These are phyloP conservation scores for Backusella sp. DNA, from an alignment of 192 early-diverging fungal species.

Conservation along the genomic window DNA sequence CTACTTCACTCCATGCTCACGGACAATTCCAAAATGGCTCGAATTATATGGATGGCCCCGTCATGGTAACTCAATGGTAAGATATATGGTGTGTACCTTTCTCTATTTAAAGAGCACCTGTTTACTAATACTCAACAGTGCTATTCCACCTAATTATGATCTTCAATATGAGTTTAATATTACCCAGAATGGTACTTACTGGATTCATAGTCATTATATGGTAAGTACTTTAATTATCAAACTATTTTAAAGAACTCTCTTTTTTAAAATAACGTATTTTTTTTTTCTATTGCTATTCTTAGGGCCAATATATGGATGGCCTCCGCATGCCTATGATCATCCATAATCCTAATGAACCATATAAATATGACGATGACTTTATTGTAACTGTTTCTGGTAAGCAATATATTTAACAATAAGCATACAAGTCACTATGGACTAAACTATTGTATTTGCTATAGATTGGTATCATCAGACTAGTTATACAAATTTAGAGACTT, in stretches of 20 bases:
- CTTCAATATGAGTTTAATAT: slow-evolving; percentile 70
- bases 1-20: slow-evolving; percentile 73
- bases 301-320: slow-evolving; percentile 79
- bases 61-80: slow-evolving; percentile 67
- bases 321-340: slow-evolving; percentile 71
- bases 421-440: background rate
- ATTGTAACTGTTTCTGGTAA: slow-evolving; percentile 61
- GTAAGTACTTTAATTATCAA: slow-evolving; percentile 15
- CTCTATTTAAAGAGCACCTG: background rate
- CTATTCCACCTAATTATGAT: slow-evolving; percentile 64
- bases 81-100: background rate
- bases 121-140: slow-evolving; percentile 20
- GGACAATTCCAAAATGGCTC: slow-evolving; percentile 79
- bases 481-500: slow-evolving; percentile 46
- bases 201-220: slow-evolving; percentile 74
- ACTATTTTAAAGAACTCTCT: background rate
- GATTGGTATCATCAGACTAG: slow-evolving; percentile 74
- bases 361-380: slow-evolving; percentile 71
- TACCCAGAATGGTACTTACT: slow-evolving; percentile 78
- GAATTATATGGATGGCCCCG: slow-evolving; percentile 69
- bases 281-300: background rate
- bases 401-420: background rate
- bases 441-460: slow-evolving; percentile 5
- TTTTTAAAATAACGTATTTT: background rate
- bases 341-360: slow-evolving; percentile 56